Base-by-base conservation (phyloP, 805 yeast species). In the Teunomyces barrocoloradensis region DNA sequence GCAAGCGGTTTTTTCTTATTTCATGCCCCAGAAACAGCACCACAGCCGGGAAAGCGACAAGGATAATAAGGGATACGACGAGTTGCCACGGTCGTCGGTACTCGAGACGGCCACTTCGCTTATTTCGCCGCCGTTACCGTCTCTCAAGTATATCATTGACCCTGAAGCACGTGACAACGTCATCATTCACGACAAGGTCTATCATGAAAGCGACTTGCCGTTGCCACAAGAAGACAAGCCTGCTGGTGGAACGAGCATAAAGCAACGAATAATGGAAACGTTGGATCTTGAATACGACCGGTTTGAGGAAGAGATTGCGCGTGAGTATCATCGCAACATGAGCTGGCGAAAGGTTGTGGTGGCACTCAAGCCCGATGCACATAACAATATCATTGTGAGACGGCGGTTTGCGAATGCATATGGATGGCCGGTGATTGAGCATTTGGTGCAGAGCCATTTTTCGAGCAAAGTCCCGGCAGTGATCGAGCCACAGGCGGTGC, bases 391-490 rank as follows among this genome's bases (percentile, higher is more conserved):
- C 25, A 76, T 89, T 23, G 98, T 92, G 1, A 73, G 99, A 52
- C 75, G 99, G 54, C 70, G 88, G 51, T 94, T 88, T 71, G 85
- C 95, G 5, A 92, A 92, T 66, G 94, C 97, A 0, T 91, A 85
- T 66, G 99, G 99, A 1, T 89, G 97, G 94, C 89, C 87, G 0
- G 96, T 89, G 0, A 75, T 92, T n/a, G 85, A 84, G 38, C 96
- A 92, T 64, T 58, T 91, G 54, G 87, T 86, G 0, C 72, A 78
- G 12, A 78, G 80, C 46, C 94, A 87, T 68, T 87, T 87, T 62
- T 59, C 44, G 1, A 49, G 38, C 7, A 55, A 49, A 6, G 51
- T 45, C 2, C 54, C 47, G 43, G 28, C 57, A 55, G 49, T 18
- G 4, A 4, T n/a, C 13, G 42, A 29, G 5, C n/a, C 18, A 3